Base-by-base conservation (phyloP, 352 stramenopile genomes). In the Pythium rhizo-oryzae region DNA sequence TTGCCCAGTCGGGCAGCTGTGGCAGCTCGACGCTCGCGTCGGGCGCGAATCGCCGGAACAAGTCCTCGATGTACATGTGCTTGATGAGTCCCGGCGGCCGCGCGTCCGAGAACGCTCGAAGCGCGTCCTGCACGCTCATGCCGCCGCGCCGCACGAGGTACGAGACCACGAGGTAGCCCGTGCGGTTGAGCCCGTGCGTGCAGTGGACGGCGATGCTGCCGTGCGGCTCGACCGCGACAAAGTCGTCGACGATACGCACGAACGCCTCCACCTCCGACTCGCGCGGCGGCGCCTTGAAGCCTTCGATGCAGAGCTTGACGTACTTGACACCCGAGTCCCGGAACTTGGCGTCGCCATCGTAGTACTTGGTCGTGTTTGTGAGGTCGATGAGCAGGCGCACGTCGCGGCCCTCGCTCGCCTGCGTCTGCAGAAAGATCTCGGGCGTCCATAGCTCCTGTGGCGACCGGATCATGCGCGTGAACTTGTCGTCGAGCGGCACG, bases 351-450 rank as follows among this genome's bases (percentile, higher is more conserved):
- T 65, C 69, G 13, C 87, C 87, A 51, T 91, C 69, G 74, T 95
- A 95, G 68, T 95, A 95, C 65, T 93, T 92, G 67, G 79, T 84
- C 19, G 87, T 95, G 60, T 95, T 95, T 15, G 87, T 95, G 39
- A 95, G 75, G 55, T 95, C 87, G 28, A 95, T 84, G 39, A 95
- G 67, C 60, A 93, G 77, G 21, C 87, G 80, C 21, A 93, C 75
- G 57, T 89, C 67, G 3, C 83, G 59, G 0, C 76, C 62, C 8
- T 71, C 69, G 13, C 54, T 59, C 8, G 67, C 54, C 55, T 92
- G 85, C 18, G 71, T 51, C 16, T 83, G 62, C 18, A 92, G 65
- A 70, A 95, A 89, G 16, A 76, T 51, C 35, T 70, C 62, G 4
- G 85, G 85, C 2, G 71, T 86, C 87, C 87, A 94, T 15, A 80